Evolutionary conservation across 768 basidiomycete species (phyloP), one percentile per base, ranked within the genome.

Genomic region (Boletus sp.): DNA sequence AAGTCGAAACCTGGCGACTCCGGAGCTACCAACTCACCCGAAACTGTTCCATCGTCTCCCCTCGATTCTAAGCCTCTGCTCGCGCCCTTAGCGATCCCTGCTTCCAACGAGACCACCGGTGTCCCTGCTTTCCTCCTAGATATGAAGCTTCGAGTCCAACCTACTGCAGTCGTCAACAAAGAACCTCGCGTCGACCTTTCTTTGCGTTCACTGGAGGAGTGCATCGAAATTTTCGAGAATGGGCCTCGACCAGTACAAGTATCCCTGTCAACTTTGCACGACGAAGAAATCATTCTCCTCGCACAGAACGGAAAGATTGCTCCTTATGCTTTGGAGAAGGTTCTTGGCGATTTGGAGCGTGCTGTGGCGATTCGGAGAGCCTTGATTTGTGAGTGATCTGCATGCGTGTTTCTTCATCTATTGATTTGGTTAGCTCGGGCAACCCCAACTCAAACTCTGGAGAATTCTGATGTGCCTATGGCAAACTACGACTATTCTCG

Each of bases 311-410:
- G 94, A 32, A 97, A 96, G 83, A 89, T 98, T 54, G 89, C 91
- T 1, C 82, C 91, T n/a, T 98, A 99, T 72, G 91, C 92, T 29
- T 74, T 98, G 55, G 97, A 99, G 76, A 98, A 98, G 77, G 86
- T 93, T 32, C 74, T 98, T n/a, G 93, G 86, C 52, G 87, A 94
- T 61, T 75, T 90, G 1, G 90, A 93, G 64, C 77, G 97, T 44
- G 95, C 97, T 37, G 96, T 98, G 2, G 73, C 80, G 33, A 81
- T 99, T 50, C 83, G 97, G 32, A 77, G 97, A 48, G 91, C 92
- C 4, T 77, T 99, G 62, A 89, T 98, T 58, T 98, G 92, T 93
- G 71, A 78, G 92, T 40, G 47, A 42, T 29, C 30, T 33, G 29
- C n/a, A 37, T 28, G 42, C 35, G 3, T n/a, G 40, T 33, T 52